These are phyloP conservation scores for Auriscalpium vulgare DNA, from an alignment of 768 basidiomycete species.

Conservation along the genomic window DNA sequence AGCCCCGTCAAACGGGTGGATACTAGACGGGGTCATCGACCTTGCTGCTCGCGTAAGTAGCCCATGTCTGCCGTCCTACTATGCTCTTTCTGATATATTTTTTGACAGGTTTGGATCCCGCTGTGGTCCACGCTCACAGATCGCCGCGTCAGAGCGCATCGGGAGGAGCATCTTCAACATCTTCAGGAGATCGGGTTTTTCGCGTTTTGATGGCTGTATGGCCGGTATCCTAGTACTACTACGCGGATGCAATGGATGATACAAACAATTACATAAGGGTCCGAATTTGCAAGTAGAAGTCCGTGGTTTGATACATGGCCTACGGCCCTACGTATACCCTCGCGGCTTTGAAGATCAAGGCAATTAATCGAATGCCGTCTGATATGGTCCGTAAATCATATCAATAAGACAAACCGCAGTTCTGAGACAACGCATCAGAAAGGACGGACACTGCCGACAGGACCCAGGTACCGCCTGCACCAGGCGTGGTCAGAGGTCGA, in stretches of 20 bases:
- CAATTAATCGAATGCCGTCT: not conserved
- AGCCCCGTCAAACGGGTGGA: not conserved
- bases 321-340: not conserved
- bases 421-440: not conserved
- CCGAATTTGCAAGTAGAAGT: no score
- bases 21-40: not conserved
- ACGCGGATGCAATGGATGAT: no score
- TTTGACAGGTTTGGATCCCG: not conserved
- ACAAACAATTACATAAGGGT: not conserved
- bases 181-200: not conserved
- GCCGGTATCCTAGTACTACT: not conserved
- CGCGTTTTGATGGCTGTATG: not conserved
- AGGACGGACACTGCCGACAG: no score
- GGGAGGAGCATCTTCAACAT: not conserved
- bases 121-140: not conserved
- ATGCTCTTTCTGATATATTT: not conserved
- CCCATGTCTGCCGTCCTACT: not conserved
- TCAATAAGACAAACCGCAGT: not conserved
- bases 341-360: not conserved
- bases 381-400: not conserved
- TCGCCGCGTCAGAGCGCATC: not conserved
- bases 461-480: not conserved
- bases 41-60: not conserved
- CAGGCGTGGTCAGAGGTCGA: conserved; percentile 33
- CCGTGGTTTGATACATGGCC: not conserved